Evolutionary conservation across 1,284 basidiomycete genomes (phyloP), one percentile per base, ranked within the genome.

Genomic region (Apiotrichum akiyoshidainum): DNA sequence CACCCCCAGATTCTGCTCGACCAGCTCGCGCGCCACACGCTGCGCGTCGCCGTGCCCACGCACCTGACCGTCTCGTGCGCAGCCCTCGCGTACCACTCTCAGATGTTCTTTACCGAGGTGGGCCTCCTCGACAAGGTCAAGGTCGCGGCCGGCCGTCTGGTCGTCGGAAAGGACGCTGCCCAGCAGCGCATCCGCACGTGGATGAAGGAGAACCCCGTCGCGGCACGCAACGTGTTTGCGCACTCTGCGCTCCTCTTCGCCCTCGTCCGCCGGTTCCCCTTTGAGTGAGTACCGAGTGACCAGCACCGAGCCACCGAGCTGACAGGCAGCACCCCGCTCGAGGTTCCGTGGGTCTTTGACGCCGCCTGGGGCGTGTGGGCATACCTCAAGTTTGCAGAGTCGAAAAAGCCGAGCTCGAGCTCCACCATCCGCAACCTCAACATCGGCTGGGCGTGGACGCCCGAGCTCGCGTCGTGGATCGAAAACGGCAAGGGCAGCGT

Each of bases 361-460:
- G 57, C 61, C 8, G 61, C 64, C 2, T 63, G 65, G 22, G 61
- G 60, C 37, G 26, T 69, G n/a, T 67, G 67, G 67, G 60, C 63
- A 16, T 40, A 57, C 8, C 39, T 65, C 4, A 47, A 48, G 16
- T 54, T 65, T 17, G 59, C 46, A 7, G 26, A 41, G 14, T 2
- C 10, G 35, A 37, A 10, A 39, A 26, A 12, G 35, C 22, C 12
- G 26, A 53, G 13, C 47, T 33, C 34, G 33, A 34, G 10, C 33
- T 19, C 21, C 35, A 51, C 26, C 37, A 39, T 35, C 17, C 17
- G 45, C 60, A 21, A 34, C 49, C 12, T 50, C 4, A 50, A 50
- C 21, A 48, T 65, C 44, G 44, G 61, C 21, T 67, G 64, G 64
- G 42, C 61, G 31, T 44, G 54, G 48, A 51, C 59, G 2, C 37